Evolutionary conservation across 768 basidiomycete species (phyloP), one percentile per base, ranked within the genome.

Genomic region (Hypholoma fasciculare): DNA sequence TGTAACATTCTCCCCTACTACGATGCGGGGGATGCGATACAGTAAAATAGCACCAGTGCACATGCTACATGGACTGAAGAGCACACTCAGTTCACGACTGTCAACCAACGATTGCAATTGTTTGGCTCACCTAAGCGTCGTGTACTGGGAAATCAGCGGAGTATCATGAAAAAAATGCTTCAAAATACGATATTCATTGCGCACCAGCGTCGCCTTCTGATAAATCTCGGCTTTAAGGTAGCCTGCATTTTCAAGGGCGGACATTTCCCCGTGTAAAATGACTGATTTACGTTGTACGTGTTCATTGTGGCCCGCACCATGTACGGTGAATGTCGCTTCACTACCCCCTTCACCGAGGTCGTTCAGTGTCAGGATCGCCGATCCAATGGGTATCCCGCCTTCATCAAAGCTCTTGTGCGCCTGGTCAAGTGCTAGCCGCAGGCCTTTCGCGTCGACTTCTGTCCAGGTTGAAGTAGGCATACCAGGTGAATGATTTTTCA

Each of bases 361-460:
- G 49, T 60, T 66, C 36, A 46, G 82, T 7, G 58, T 30, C 30
- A 68, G 63, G 40, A 87, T 71, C 1, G 76, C 79, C 3, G 82
- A 80, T 11, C 87, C 86, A 60, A 88, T 88, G 11, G 86, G 85
- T n/a, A 87, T 74, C 0, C 87, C 86, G 1, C 84, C 83, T 58
- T 87, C 79, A 0, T 57, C 63, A 40, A 75, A 75, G 54, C 84
- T 78, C 51, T 76, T 75, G 34, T 66, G 66, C 0, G 83, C 86
- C 60, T 86, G 76, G 3, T 58, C 56, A 16, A 70, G 43, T 11
- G 69, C 66, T 2, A 69, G 43, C 8, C 43, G 42, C 27, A 70
- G 44, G 16, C 67, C 69, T 5, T 49, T 6, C 5, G 37, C 34
- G 43, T 70, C 67, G 9, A 64, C 53, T 3, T 38, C 36, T 23